A percentile compares a stretch with the other conserved stretches of the same genome.
phyloP scores from a whole-genome alignment of 345 rosid species.

The Camelina hispida region DNA sequence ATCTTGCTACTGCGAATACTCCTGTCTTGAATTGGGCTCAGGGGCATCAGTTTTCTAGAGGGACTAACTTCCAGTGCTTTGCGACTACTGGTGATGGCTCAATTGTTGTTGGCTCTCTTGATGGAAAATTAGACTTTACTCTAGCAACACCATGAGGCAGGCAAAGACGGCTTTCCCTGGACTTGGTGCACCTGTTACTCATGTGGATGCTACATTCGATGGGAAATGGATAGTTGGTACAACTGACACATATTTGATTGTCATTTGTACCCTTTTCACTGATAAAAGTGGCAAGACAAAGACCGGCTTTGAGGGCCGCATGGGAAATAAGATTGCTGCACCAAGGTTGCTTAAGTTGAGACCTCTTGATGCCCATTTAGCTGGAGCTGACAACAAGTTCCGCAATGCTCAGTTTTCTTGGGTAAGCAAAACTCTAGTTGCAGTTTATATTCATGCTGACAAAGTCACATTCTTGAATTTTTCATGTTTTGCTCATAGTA shows the following conservation, averaged over 20 bases:
- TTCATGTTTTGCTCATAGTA: conserved; percentile 7
- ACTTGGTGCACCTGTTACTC: conserved; percentile 92
- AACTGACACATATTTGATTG: conserved; percentile 88
- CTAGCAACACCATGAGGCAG: conserved; percentile 88
- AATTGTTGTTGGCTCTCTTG: conserved; percentile 94
- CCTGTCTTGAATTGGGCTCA: conserved; percentile 93
- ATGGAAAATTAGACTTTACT: conserved; percentile 95
- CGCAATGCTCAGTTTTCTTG: conserved; percentile 94
- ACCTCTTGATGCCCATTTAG: conserved; percentile 86
- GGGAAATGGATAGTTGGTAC: conserved; percentile 99
- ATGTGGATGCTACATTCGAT: conserved; percentile 95
- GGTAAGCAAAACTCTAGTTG: conserved; percentile 57
- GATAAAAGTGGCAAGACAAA: conserved; percentile 85
- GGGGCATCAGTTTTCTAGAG: conserved; percentile 99
- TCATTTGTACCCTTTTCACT: conserved; percentile 84
- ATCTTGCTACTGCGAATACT: conserved; percentile 65
- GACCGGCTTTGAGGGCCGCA: conserved; percentile 95
- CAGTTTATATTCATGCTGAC: neutral
- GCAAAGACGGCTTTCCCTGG: conserved; percentile 99
- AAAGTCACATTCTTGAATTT: neutral
- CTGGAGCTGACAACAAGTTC: conserved; percentile 87
- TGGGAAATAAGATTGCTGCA: conserved; percentile 97
- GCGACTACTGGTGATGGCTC: conserved; percentile 99
- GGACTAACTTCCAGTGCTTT: conserved; percentile 96
- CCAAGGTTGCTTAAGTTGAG: conserved; percentile 90